These are phyloP conservation scores for Pseudogymnoascus sp. DNA, from an alignment of 2,329 filamentous ascomycete genomes.

Conservation along the genomic window DNA sequence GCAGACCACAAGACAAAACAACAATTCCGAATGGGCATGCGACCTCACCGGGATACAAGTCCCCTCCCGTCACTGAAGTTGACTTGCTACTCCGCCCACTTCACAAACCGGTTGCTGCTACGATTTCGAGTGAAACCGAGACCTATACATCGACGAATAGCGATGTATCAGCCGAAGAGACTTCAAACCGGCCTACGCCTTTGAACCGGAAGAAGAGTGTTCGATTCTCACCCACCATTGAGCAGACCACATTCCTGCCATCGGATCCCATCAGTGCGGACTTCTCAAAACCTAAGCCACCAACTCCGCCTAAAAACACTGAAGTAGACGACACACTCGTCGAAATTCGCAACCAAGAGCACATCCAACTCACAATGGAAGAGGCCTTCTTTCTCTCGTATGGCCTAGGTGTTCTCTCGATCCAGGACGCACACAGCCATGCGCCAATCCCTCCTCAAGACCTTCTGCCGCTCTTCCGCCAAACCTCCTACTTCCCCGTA, in stretches of 20 bases:
- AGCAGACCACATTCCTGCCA: conserved; percentile 56
- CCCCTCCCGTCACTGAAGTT: background rate
- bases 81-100: conserved; percentile 4
- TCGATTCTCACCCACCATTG: conserved; percentile 60
- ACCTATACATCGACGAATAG: background rate
- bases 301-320: conserved; percentile 18
- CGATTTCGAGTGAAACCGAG: background rate
- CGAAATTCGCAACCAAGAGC: conserved; percentile 56
- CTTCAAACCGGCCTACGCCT: conserved; percentile 19
- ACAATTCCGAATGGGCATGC: background rate
- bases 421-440: conserved; percentile 46
- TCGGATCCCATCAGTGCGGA: conserved; percentile 28
- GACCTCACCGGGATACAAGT: background rate
- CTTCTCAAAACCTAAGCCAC: background rate
- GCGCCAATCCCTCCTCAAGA: conserved; percentile 43
- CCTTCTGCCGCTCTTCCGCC: conserved; percentile 62
- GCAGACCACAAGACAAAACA: background rate
- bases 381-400: conserved; percentile 90
- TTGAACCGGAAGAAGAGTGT: conserved; percentile 50
- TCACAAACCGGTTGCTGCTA: background rate
- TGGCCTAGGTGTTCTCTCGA: conserved; percentile 64
- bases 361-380: conserved; percentile 84
- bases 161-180: background rate
- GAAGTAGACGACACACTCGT: conserved; percentile 24
- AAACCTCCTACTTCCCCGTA: conserved; percentile 62